Evolutionary conservation across 805 yeast genomes (phyloP), one percentile per base, ranked within the genome.

Genomic region (Spathaspora passalidarum): DNA sequence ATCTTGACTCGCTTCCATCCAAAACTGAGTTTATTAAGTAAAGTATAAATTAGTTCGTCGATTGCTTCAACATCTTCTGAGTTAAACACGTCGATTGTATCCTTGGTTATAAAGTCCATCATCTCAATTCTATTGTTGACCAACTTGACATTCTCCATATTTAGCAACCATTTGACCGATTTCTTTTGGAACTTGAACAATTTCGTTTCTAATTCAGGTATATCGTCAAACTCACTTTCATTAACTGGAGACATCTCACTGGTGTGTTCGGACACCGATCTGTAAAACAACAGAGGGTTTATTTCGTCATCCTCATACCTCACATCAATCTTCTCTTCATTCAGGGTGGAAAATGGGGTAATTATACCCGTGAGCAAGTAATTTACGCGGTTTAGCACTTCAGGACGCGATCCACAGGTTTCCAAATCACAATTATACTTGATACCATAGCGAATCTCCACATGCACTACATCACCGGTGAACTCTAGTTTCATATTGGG

Each of bases 121-220:
- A 49, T 45, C 10, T 51, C 50, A 14, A 66, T 63, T 4, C 61
- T 22, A 19, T 56, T 54, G 62, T 56, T 1, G 51, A 40, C 26
- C 55, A 52, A 48, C 70, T 61, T 45, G 4, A 70, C 72, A 36
- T 78, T 72, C 56, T 83, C 89, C 48, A 68, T 72, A 0, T 61
- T 50, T 4, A 83, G 60, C 55, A 82, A 62, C 89, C 89, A 83
- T 14, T 65, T 60, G 1, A 83, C 70, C 2, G 86, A 73, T 37
- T 71, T 74, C 4, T 66, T 68, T 57, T 83, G 89, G 49, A 81
- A 83, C 2, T 63, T 63, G 20, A 78, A 56, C 6, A 79, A 59
- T 11, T 63, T 63, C 0, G 79, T 68, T 8, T 68, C 73, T 5
- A 79, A 56, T 32, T 72, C 78, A 0, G 77, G 73, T 2, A 75